phyloP scores from a whole-genome alignment of 768 basidiomycete genomes.

The Crucibulum laeve region DNA sequence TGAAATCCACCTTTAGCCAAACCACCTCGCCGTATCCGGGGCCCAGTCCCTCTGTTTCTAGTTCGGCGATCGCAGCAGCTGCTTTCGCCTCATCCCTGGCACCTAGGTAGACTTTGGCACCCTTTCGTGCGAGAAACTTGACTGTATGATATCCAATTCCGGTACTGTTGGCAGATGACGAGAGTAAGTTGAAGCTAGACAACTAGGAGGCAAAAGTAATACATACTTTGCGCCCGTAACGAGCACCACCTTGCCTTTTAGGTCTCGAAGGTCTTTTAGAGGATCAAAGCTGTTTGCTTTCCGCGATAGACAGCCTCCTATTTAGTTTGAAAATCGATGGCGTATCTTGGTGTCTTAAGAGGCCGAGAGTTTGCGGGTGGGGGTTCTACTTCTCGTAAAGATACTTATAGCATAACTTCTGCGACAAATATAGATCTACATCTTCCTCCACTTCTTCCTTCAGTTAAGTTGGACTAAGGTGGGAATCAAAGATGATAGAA shows the following conservation, averaged over 20 bases:
- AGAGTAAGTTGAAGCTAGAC: not conserved
- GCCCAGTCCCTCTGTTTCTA: conserved; percentile 22
- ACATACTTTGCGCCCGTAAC: conserved; percentile 60
- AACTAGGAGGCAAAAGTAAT: no score
- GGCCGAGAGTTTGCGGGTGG: no score
- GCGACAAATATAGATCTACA: no score
- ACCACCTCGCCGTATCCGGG: conserved; percentile 22
- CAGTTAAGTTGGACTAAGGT: no score
- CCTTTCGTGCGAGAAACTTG: conserved; percentile 16
- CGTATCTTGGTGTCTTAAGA: no score
- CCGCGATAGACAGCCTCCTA: no score
- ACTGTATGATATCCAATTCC: conserved; percentile 13
- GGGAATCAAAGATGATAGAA: no score
- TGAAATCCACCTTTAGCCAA: conserved; percentile 34
- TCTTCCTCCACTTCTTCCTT: no score
- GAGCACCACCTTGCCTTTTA: conserved; percentile 46
- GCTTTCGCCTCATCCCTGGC: conserved; percentile 17
- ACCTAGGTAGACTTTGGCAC: conserved; percentile 21
- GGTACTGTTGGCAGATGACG: conserved; percentile 10
- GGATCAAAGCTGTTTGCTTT: conserved; percentile 17
- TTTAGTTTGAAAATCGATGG: no score
- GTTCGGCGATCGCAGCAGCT: conserved; percentile 17
- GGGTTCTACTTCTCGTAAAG: no score
- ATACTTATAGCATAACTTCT: no score
- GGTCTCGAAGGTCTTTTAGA: conserved; percentile 36